Evolutionary conservation across 352 stramenopile species (phyloP), one percentile per base, ranked within the genome.

Genomic region (Phytophthora pisi): DNA sequence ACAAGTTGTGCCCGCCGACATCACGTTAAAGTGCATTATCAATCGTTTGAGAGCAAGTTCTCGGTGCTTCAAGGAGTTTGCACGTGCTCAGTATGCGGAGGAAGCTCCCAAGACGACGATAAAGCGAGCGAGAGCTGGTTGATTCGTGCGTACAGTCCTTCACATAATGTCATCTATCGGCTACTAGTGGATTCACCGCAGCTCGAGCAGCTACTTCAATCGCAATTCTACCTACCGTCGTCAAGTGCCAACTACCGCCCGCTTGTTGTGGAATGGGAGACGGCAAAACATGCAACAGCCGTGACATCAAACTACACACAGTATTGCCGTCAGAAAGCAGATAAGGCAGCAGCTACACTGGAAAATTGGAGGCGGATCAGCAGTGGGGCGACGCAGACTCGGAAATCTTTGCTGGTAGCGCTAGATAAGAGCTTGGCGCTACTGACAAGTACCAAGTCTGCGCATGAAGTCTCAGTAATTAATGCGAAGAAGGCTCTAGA

Each of bases 71-170:
- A 54, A 38, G 62, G 68, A 1, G 73, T 89, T 40, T 92, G 84
- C 30, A 81, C 70, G 5, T 92, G 84, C 50, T 57, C 24, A 30
- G 57, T 84, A 15, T 82, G 83, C 45, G 61, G 66, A 36, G 71
- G 61, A 9, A 61, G 20, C 28, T 38, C 66, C 53, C 53, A 46
- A 40, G 24, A 64, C 13, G 24, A 24, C 18, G 49, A 47, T 38
- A 34, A 9, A 9, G 26, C 5, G 9, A 42, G 2, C 13, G 79
- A 85, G 47, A 75, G 61, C 18, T 87, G 85, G 85, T 20, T 95
- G 3, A 63, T 95, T 57, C 81, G 83, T 34, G 87, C 79, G 11
- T 95, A 95, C 57, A 93, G 78, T 45, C 72, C 87, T 2, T 61
- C 28, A 16, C 86, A 61, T 49, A 91, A 86, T 49, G 43, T 67